Conservation (phyloP, 2,329 filamentous ascomycete species). For the Massarina eburnea region DNA sequence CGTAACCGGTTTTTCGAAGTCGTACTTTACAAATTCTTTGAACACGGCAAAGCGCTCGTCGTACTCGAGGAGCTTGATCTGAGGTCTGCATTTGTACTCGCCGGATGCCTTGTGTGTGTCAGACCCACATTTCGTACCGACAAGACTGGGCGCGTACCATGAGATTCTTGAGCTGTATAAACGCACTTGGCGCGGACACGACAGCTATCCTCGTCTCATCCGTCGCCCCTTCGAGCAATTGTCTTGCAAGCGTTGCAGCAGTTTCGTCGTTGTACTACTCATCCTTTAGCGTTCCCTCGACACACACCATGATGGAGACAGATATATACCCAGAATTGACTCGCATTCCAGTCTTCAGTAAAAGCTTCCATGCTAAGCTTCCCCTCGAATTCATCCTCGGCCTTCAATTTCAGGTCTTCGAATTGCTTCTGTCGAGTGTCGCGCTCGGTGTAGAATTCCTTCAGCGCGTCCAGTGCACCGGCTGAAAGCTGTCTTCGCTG, state of each 20-base stretch:
- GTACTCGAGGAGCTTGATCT: constrained; percentile 69
- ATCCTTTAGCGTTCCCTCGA: background rate
- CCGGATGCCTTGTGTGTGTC: constrained; percentile 22
- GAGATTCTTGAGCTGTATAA: constrained; percentile 73
- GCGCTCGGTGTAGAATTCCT: constrained; percentile 73
- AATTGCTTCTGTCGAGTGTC: constrained; percentile 68
- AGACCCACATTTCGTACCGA: background rate
- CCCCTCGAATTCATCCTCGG: constrained; percentile 57
- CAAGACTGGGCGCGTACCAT: constrained; percentile 48
- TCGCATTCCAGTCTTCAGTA: constrained; percentile 79
- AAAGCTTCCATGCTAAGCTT: constrained; percentile 69
- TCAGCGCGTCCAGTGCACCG: constrained; percentile 67
- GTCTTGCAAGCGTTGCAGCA: constrained; percentile 62
- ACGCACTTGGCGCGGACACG: constrained; percentile 75
- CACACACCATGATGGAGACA: background rate
- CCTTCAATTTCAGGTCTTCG: constrained; percentile 64
- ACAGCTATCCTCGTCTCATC: constrained; percentile 64
- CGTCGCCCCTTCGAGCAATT: constrained; percentile 65
- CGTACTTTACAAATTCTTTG: constrained; percentile 72
- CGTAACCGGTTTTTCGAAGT: constrained; percentile 69
- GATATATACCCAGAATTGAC: constrained; percentile 73
- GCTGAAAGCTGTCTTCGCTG: constrained; percentile 62
- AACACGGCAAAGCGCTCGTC: constrained; percentile 75
- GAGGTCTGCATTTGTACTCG: constrained; percentile 49
- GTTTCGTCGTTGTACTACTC: constrained; percentile 71